Evolutionary conservation across 192 early-diverging fungal species (phyloP), one percentile per base, ranked within the genome.

Genomic region (Umbelopsis ramanniana): DNA sequence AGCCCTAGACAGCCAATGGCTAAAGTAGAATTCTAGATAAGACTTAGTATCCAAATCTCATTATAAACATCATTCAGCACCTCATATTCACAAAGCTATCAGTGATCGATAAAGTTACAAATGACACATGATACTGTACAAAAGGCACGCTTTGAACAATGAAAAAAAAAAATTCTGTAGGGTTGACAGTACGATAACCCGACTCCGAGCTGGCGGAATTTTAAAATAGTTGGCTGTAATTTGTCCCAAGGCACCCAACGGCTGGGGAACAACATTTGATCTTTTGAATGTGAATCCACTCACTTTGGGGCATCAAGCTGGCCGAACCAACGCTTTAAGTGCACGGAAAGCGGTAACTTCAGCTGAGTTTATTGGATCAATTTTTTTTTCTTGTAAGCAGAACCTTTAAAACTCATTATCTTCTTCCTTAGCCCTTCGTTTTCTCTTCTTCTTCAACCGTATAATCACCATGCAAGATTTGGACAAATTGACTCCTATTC

Each of bases 401-500:
- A 29, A 37, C 11, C 57, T 54, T 54, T 54, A 26, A 54, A 43
- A 43, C 40, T 43, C 40, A 50, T 50, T 50, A 50, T 60, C 15
- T 47, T 67, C 53, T 76, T 72, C 67, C 35, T 71, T 66, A 43
- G 24, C 10, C 26, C n/a, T 68, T 46, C 40, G 14, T 22, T 57
- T 57, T 15, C 21, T 21, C 54, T 57, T 29, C 24, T 57, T 57
- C 19, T 52, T 6, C 52, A 48, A 50, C 40, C 6, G 40, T 4
- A 11, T 43, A 43, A 43, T 43, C 40, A 19, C 60, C 45, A 71
- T 68, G 70, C 68, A 63, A 63, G 57, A 53, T 19, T 38, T 69
- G 24, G 77, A 78, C 67, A 67, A 52, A 29, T 66, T 78, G 26
- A 68, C 43, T 46, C 24, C 48, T 52, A 74, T 78, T 47, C 77